Evolutionary conservation across 169 alveolate genomes (phyloP).

Genomic region (Plasmodium yoelii): DNA sequence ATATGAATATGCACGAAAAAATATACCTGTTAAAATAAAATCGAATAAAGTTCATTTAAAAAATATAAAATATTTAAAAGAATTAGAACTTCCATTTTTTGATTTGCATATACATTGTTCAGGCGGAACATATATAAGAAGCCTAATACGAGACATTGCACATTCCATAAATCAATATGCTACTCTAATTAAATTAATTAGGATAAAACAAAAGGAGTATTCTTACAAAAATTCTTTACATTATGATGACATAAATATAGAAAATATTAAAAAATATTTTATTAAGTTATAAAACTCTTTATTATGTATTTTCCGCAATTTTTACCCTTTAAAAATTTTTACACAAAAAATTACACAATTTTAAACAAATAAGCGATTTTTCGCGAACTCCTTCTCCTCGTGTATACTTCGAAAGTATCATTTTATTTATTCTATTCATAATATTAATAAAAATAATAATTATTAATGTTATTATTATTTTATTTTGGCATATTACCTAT

Average conservation of each 20-base stretch:
- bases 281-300: conserved; percentile 22
- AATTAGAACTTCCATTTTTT: conserved; percentile 79
- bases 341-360: not conserved
- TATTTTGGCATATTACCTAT: no score
- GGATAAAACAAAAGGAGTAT: conserved; percentile 24
- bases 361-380: no score
- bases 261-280: conserved; percentile 26
- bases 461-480: no score
- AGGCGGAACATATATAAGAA: conserved; percentile 85
- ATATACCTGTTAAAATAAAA: conserved; percentile 68
- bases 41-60: conserved; percentile 40
- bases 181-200: conserved; percentile 77
- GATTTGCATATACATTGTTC: conserved; percentile 79
- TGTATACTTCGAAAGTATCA: no score
- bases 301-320: not conserved
- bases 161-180: conserved; percentile 78
- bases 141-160: conserved; percentile 82
- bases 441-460: no score
- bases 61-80: not conserved
- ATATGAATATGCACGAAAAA: conserved; percentile 79
- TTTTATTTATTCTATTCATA: no score
- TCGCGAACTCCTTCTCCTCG: no score
- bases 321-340: not conserved
- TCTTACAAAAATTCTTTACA: conserved; percentile 22
- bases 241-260: conserved; percentile 52